A percentile compares a stretch with the other conserved stretches of the same genome.
phyloP scores from a whole-genome alignment of 129 eudicot genomes.

The Chrysanthemum seticuspe region DNA sequence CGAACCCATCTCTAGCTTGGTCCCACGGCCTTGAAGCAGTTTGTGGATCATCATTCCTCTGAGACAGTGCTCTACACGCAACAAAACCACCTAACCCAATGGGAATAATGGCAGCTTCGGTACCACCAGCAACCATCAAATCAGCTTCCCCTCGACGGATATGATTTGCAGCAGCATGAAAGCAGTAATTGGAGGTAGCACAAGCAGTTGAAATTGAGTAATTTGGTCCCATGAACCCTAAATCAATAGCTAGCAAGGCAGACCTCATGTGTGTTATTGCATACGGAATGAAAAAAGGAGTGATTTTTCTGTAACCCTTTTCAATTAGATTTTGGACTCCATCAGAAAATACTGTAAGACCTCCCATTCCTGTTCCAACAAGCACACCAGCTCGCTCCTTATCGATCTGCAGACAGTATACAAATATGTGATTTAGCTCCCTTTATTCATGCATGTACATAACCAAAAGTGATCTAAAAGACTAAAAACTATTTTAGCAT shows the following conservation, averaged over 20 bases:
- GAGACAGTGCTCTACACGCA: slow-evolving; percentile 99
- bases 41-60: slow-evolving; percentile 93
- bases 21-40: slow-evolving; percentile 99
- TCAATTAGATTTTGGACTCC: slow-evolving; percentile 87
- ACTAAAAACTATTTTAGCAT: too few relatives aligned
- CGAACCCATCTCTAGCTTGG: slow-evolving; percentile 93
- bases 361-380: slow-evolving; percentile 99
- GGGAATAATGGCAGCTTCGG: slow-evolving; percentile 95
- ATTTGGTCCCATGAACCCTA: slow-evolving; percentile 98
- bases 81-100: slow-evolving; percentile 96
- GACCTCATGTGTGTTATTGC: slow-evolving; percentile 97
- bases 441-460: too few relatives aligned
- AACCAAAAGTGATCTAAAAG: too few relatives aligned
- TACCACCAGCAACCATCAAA: slow-evolving; percentile 98
- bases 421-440: neutral
- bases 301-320: slow-evolving; percentile 83
- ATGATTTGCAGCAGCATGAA: slow-evolving; percentile 98
- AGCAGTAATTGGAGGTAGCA: slow-evolving; percentile 97
- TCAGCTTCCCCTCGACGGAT: slow-evolving; percentile 98
- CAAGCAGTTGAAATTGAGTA: slow-evolving; percentile 98
- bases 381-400: slow-evolving; percentile 95
- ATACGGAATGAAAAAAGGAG: slow-evolving; percentile 94
- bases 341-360: slow-evolving; percentile 82
- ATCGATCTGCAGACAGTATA: slow-evolving; percentile 55
- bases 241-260: slow-evolving; percentile 87